These are phyloP conservation scores for Chrysoporthe cubensis DNA, from an alignment of 2,329 filamentous ascomycete species.

Conservation along the genomic window DNA sequence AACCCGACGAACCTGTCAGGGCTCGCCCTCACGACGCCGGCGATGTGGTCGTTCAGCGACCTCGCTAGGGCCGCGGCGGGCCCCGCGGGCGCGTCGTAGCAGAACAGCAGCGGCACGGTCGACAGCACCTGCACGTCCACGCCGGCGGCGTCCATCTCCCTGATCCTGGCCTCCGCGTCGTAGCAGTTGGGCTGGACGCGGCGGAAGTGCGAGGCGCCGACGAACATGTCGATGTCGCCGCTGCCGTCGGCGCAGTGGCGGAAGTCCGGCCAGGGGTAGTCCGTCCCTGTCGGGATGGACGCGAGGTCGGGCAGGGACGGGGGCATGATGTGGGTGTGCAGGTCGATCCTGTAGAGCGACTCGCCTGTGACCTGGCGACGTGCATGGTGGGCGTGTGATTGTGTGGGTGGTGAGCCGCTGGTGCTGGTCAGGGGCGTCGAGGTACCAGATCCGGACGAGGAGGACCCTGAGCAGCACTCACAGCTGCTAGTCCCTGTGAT, in stretches of 20 bases:
- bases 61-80: conserved; percentile 36
- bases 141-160: conserved; percentile 41
- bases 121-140: conserved; percentile 42
- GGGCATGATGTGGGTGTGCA: conserved; percentile 45
- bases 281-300: conserved; percentile 47
- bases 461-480: conserved; percentile 20
- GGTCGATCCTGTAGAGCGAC: conserved; percentile 41
- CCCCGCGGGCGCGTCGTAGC: conserved; percentile 39
- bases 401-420: conserved; percentile 25
- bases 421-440: conserved; percentile 27
- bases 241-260: conserved; percentile 31
- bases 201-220: conserved; percentile 40
- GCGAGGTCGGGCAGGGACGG: conserved; percentile 43
- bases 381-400: conserved; percentile 18
- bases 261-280: conserved; percentile 39
- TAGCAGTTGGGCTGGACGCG: conserved; percentile 41
- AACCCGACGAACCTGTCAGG: conserved; percentile 40
- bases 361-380: conserved; percentile 20
- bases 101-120: conserved; percentile 44
- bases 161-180: conserved; percentile 34
- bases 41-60: conserved; percentile 41
- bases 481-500: conserved; percentile 21
- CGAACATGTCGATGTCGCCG: conserved; percentile 41
- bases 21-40: conserved; percentile 31
- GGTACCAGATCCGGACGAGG: conserved; percentile 16